Percentiles rank a stretch among this genome's conserved stretches.
Conservation (phyloP, 192 early-diverging fungal species). For the Radiomyces spectabilis region DNA sequence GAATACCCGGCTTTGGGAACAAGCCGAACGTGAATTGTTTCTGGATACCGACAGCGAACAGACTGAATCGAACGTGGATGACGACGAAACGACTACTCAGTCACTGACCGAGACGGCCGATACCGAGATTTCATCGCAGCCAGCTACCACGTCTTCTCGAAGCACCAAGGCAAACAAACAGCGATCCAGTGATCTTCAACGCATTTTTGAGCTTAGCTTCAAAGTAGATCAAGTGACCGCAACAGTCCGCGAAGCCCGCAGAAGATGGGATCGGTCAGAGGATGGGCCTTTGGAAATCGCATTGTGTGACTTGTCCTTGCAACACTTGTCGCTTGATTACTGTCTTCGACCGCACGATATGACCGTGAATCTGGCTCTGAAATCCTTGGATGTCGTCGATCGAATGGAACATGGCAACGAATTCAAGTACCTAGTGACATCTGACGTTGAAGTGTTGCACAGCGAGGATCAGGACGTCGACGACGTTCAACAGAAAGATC, state of each 20-base stretch:
- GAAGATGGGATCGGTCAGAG: conserved; percentile 13
- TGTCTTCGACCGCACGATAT: conserved; percentile 65
- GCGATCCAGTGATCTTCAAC: conserved; percentile 21
- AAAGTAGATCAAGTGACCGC: conserved; percentile 62
- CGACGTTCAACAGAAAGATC: conserved; percentile 42
- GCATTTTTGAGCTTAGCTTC: conserved; percentile 53
- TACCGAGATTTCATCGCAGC: conserved; percentile 17
- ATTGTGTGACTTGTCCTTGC: conserved; percentile 62
- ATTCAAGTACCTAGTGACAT: conserved; percentile 56
- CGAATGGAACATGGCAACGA: conserved; percentile 38
- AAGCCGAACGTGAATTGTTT: conserved; percentile 9
- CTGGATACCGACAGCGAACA: conserved; percentile 27
- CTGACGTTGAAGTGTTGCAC: conserved; percentile 15
- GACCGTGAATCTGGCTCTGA: conserved; percentile 66
- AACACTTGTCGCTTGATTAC: conserved; percentile 64
- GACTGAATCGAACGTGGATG: conserved; percentile 30
- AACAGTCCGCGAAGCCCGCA: conserved; percentile 49
- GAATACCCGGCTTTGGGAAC: conserved; percentile 13
- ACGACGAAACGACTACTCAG: conserved; percentile 18
- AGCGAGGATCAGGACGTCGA: conserved; percentile 3
- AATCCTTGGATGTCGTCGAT: conserved; percentile 77
- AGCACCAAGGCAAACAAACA: not conserved
- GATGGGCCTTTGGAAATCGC: conserved; percentile 29
- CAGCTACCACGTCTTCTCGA: conserved; percentile 6
- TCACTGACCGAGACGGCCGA: conserved; percentile 50